Percentiles rank a stretch among this genome's conserved stretches.
These are phyloP conservation scores for Dipteronia dyeriana DNA, from an alignment of 345 rosid genomes.

Conservation along the genomic window DNA sequence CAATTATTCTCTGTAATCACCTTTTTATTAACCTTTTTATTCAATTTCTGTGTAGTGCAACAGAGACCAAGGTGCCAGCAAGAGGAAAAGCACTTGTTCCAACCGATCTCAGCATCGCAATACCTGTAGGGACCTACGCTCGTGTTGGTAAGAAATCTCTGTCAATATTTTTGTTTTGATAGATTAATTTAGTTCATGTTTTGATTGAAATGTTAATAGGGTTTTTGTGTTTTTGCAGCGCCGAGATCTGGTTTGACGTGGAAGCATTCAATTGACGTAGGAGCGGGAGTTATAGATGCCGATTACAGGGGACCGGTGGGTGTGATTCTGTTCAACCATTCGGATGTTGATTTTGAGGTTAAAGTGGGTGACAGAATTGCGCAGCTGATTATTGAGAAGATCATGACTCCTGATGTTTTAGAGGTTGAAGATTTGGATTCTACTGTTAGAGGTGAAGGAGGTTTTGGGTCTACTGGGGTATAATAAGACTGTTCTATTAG, in stretches of 20 bases:
- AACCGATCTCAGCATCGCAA: slow-evolving; percentile 72
- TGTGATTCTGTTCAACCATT: slow-evolving; percentile 69
- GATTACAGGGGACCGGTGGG: slow-evolving; percentile 84
- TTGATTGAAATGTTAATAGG: neutral
- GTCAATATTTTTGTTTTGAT: neutral
- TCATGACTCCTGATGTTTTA: slow-evolving; percentile 58
- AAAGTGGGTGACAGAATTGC: slow-evolving; percentile 68
- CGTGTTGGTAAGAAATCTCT: slow-evolving; percentile 38
- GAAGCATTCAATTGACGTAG: slow-evolving; percentile 82
- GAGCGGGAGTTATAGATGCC: slow-evolving; percentile 79
- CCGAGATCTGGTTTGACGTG: slow-evolving; percentile 80
- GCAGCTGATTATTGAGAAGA: slow-evolving; percentile 73
- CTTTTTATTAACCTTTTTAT: neutral
- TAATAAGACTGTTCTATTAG: slow-evolving; percentile 15
- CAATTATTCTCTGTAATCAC: neutral
- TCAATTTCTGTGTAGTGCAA: slow-evolving; percentile 40
- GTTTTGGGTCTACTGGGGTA: slow-evolving; percentile 86
- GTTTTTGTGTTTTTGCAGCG: slow-evolving; percentile 28
- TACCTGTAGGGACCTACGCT: slow-evolving; percentile 58
- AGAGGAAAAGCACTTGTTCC: slow-evolving; percentile 81
- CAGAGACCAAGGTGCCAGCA: slow-evolving; percentile 66
- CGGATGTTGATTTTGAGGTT: slow-evolving; percentile 65
- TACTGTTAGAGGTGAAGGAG: slow-evolving; percentile 73
- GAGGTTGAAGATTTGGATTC: slow-evolving; percentile 75
- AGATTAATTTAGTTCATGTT: neutral